Conservation (phyloP, 192 early-diverging fungal species). For the Kickxella alabastrina region DNA sequence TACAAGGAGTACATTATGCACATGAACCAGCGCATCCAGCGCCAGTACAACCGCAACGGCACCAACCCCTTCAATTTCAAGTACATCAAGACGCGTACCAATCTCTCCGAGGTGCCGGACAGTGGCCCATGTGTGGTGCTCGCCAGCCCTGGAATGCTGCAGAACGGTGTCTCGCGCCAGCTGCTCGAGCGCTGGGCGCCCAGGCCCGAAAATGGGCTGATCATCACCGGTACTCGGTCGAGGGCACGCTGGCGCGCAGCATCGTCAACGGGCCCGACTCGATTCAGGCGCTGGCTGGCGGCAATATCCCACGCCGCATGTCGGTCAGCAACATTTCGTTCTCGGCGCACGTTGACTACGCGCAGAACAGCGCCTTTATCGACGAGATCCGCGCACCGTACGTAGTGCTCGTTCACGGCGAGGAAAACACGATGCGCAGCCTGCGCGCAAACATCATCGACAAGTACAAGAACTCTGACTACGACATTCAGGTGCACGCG, state of each 20-base stretch:
- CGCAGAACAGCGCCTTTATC: slow-evolving; percentile 95
- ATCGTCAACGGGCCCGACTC: slow-evolving; percentile 85
- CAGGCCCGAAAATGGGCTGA: slow-evolving; percentile 85
- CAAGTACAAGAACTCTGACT: slow-evolving; percentile 74
- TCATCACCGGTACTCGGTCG: slow-evolving; percentile 98
- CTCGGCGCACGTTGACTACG: slow-evolving; percentile 96
- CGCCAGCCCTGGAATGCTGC: slow-evolving; percentile 97
- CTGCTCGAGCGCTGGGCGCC: slow-evolving; percentile 94
- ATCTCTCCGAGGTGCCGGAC: slow-evolving; percentile 87
- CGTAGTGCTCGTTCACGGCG: slow-evolving; percentile 94
- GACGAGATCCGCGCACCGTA: slow-evolving; percentile 89
- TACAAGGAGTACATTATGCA: slow-evolving; percentile 97
- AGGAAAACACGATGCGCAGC: slow-evolving; percentile 88
- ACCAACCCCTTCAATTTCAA: slow-evolving; percentile 96
- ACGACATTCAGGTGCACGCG: slow-evolving; percentile 77
- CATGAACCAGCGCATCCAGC: slow-evolving; percentile 93
- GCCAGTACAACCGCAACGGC: slow-evolving; percentile 69
- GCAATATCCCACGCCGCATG: slow-evolving; percentile 73
- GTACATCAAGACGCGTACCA: slow-evolving; percentile 86
- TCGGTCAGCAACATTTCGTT: slow-evolving; percentile 94
- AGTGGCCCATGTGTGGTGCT: slow-evolving; percentile 97
- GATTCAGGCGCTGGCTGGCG: slow-evolving; percentile 75
- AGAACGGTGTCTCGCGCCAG: slow-evolving; percentile 92
- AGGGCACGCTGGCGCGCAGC: slow-evolving; percentile 84
- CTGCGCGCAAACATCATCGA: slow-evolving; percentile 81